These are phyloP conservation scores for Vaccinium myrtillus DNA, from an alignment of 148 eudicot genomes.

Conservation along the genomic window DNA sequence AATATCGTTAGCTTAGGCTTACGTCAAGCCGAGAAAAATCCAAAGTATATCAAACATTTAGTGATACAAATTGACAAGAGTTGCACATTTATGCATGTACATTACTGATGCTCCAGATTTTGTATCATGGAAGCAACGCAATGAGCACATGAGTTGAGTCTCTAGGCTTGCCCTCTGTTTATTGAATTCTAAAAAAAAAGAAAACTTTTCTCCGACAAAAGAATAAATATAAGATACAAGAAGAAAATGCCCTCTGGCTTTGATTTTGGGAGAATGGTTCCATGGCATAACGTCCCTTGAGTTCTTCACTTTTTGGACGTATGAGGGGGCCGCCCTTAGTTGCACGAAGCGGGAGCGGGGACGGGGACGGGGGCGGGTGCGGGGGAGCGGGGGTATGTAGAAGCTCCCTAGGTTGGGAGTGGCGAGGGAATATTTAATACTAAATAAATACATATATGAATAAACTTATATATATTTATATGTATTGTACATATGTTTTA, in stretches of 20 bases:
- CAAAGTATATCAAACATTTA: neutral
- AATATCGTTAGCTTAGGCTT: neutral
- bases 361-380: too few species aligned
- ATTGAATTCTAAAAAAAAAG: too few species aligned
- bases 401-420: too few species aligned
- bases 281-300: neutral
- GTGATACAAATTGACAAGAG: neutral
- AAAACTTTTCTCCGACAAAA: too few species aligned
- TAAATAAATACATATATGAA: too few species aligned
- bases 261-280: neutral
- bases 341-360: too few species aligned
- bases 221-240: too few species aligned
- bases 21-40: neutral
- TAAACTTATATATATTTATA: too few species aligned
- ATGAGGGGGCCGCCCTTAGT: neutral
- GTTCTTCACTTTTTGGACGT: neutral
- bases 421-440: too few species aligned
- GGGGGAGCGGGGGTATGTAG: too few species aligned
- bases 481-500: too few species aligned
- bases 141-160: neutral
- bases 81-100: neutral
- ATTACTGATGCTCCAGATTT: neutral
- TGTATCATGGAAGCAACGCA: neutral
- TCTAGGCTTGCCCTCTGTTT: neutral
- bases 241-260: neutral